A percentile compares a stretch with the other conserved stretches of the same genome.
Conservation (phyloP, 345 rosid genomes). For the Eucalyptus pauciflora region DNA sequence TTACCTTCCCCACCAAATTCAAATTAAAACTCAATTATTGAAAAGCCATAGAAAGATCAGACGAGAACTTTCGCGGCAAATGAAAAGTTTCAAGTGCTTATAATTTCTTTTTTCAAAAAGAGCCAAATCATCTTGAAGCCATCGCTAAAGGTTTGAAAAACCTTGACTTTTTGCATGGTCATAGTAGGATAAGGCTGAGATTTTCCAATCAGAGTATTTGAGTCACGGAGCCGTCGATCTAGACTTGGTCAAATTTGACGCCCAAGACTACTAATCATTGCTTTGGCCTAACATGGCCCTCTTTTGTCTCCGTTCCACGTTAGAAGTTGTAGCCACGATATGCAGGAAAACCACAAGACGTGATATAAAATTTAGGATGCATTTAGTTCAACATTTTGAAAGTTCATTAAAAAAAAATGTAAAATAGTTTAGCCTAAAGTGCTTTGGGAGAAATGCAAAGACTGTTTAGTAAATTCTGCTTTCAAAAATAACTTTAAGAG, state of each 20-base stretch:
- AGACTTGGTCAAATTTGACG: neutral
- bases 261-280: neutral
- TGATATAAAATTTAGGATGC: neutral
- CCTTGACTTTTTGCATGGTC: neutral
- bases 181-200: neutral
- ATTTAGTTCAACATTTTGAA: no score
- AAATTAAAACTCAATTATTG: no score
- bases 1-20: no score
- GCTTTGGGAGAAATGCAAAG: no score
- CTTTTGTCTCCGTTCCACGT: neutral
- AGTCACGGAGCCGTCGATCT: neutral
- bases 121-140: no score
- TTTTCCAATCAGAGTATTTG: neutral
- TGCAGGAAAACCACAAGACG: neutral
- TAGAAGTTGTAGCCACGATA: neutral
- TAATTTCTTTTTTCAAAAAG: no score
- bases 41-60: no score
- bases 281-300: neutral
- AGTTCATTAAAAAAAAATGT: no score
- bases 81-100: no score
- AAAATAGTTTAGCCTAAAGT: fast-evolving
- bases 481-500: no score
- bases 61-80: no score
- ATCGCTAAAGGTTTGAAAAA: neutral
- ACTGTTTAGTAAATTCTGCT: no score